Base-by-base conservation (phyloP, 1,139 yeast genomes). In the Zhuliangozyma blackwelliae region DNA sequence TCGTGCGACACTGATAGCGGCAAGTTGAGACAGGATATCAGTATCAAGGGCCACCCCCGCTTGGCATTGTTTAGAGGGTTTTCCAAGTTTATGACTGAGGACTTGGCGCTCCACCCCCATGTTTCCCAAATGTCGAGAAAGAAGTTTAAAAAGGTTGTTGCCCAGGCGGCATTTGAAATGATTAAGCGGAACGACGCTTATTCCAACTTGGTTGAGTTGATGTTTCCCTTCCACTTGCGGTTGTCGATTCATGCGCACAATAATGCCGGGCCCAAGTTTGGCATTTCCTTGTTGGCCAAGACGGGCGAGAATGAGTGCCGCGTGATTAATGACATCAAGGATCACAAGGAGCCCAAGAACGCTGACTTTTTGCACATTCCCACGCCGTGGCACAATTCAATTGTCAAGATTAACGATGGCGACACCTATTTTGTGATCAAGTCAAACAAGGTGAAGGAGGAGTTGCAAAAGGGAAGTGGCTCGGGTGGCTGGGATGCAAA, bases 321-420 rank as follows among this genome's bases (percentile, higher is more conserved):
- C 38, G 59, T 60, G 21, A 57, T 63, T 25, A 55, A 56, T 25
- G 51, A 57, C 10, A 48, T 63, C 19, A 57, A 59, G 8, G 63
- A 62, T 36, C 57, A 56, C 38, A 39, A 41, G n/a, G 40, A 49
- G 10, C 66, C 67, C 1, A 41, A 44, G 25, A 53, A 52, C 38
- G 56, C 69, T 39, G 81, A 75, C 45, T 59, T 75, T 43, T 64
- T 78, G 40, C 84, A 78, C 49, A 76, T 78, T 41, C 83, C 84
- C 32, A 77, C 83, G 0, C 83, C 84, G 29, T 78, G 83, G 83
- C 84, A 77, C 53, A 78, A 78, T 49, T 62, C 77, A 37, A 69
- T 77, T 16, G 72, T 74, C 25, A 65, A 66, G 35, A 57, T 75
- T 35, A 67, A 55, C 35, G 55, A 51, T 13, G 50, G 53, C 33